Conservation (phyloP, 2,329 filamentous ascomycete genomes). For the Diaporthe australafricana region DNA sequence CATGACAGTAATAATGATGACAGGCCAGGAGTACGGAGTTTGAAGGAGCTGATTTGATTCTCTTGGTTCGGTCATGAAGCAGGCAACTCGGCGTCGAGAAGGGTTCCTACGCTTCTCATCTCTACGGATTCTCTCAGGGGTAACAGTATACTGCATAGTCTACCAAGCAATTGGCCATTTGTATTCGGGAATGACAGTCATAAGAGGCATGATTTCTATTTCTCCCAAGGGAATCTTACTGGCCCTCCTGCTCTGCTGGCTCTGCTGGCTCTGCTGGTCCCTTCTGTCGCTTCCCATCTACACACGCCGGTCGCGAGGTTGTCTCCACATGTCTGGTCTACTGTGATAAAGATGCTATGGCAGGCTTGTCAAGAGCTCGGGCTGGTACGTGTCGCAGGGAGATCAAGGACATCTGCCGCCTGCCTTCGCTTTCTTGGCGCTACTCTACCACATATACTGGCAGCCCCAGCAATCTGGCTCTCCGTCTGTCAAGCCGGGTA, state of each 20-base stretch:
- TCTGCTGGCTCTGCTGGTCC: neutral
- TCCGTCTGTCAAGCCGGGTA: no score
- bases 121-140: neutral
- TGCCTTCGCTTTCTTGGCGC: no score
- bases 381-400: no score
- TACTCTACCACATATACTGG: no score
- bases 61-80: neutral
- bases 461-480: no score
- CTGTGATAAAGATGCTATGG: no score
- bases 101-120: no score
- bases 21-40: conserved; percentile 14
- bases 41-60: neutral
- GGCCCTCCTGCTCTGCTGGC: neutral
- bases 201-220: neutral
- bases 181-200: neutral
- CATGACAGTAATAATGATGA: conserved; percentile 1
- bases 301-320: no score
- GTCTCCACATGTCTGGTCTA: no score
- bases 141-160: neutral
- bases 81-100: neutral
- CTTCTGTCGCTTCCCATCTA: neutral
- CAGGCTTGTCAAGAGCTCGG: no score
- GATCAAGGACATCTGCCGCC: no score
- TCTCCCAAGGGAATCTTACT: neutral
- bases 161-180: conserved; percentile 14